Conservation (phyloP, 2,329 filamentous ascomycete species). For the Colletotrichum simmondsii region DNA sequence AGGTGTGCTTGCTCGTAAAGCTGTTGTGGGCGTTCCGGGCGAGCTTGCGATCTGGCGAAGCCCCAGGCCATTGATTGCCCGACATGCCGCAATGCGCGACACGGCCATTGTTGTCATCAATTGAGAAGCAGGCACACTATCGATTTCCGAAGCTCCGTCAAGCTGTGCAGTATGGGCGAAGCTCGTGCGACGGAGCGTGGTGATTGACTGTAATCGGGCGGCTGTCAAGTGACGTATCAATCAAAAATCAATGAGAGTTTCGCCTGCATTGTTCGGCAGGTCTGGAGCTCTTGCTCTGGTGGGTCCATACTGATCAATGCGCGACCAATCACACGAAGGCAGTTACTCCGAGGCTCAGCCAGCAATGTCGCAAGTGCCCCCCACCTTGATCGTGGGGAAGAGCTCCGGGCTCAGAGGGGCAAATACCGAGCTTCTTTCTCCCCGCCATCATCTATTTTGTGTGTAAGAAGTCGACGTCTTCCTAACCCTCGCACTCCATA, state of each 20-base stretch:
- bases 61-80: constrained; percentile 15
- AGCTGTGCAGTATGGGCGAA: background rate
- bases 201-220: background rate
- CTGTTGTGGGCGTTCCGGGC: background rate
- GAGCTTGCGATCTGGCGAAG: constrained; percentile 3
- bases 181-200: background rate
- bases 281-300: constrained; percentile 26
- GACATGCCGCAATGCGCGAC: constrained; percentile 27
- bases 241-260: constrained; percentile 1
- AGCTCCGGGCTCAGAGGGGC: constrained; percentile 28
- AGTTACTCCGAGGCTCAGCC: constrained; percentile 21
- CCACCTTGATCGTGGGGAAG: constrained; percentile 31
- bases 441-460: constrained; percentile 16
- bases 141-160: background rate
- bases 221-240: constrained; percentile 21
- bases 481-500: background rate
- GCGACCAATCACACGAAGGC: constrained; percentile 12
- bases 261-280: background rate
- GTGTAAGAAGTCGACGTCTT: background rate
- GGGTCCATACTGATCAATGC: background rate
- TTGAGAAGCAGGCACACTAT: background rate
- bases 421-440: constrained; percentile 26
- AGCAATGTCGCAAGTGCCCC: background rate
- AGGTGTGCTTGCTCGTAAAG: background rate
- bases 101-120: constrained; percentile 19